Percentiles rank a stretch among this genome's conserved stretches.
Conservation (phyloP, 2,329 filamentous ascomycete species). For the Neurospora sp. region DNA sequence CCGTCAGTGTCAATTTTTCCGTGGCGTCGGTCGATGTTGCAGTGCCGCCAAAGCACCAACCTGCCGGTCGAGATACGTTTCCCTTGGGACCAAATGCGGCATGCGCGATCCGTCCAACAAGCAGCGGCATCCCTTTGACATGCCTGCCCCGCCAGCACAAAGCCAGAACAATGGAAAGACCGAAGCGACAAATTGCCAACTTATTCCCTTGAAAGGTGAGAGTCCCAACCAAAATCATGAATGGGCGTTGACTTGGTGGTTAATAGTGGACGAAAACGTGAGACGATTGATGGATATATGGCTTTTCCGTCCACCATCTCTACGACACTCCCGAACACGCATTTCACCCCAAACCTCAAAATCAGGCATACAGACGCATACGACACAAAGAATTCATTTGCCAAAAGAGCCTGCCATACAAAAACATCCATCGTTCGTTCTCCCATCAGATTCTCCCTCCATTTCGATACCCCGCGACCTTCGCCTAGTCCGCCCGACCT, state of each 20-base stretch:
- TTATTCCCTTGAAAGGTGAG: not conserved
- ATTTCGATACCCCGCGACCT: not conserved
- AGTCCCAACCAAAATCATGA: not conserved
- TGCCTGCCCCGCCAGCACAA: not conserved
- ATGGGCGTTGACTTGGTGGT: not conserved
- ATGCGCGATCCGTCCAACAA: not conserved
- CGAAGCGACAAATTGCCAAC: not conserved
- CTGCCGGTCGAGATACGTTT: not conserved
- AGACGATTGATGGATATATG: not conserved
- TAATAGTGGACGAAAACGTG: not conserved
- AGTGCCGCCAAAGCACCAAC: not conserved
- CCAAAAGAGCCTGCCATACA: not conserved
- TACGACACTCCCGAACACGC: not conserved
- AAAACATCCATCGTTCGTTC: not conserved
- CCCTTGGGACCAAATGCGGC: not conserved
- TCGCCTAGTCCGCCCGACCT: not conserved
- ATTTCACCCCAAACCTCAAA: not conserved
- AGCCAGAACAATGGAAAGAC: not conserved
- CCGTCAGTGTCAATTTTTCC: not conserved
- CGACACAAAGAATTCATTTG: not conserved
- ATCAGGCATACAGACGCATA: not conserved
- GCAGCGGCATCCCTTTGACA: not conserved
- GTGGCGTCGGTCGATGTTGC: not conserved
- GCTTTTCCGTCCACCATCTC: not conserved
- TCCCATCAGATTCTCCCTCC: not conserved